Percentiles rank a stretch among this genome's conserved stretches.
Evolutionary conservation across 768 basidiomycete genomes (phyloP).

Genomic region (Cubamyces sp.): DNA sequence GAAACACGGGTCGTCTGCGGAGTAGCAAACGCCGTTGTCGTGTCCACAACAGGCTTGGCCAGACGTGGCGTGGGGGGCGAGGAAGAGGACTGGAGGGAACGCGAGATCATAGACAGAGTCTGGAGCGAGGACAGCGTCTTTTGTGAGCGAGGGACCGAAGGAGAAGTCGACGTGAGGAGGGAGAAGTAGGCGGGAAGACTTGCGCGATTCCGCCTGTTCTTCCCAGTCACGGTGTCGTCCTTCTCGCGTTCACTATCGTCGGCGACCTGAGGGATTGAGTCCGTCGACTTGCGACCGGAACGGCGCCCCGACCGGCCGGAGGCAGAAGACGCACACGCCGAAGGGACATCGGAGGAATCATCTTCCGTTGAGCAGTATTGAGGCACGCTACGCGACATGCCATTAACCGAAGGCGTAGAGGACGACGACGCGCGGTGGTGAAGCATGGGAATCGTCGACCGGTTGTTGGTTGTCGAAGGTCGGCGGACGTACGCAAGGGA

Average conservation of each 20-base stretch:
- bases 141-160: constrained; percentile 23
- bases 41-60: constrained; percentile 29
- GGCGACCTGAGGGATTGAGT: constrained; percentile 7
- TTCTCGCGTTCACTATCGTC: constrained; percentile 38
- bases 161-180: constrained; percentile 50
- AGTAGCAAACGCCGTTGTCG: constrained; percentile 27
- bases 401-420: constrained; percentile 38
- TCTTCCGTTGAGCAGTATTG: constrained; percentile 35
- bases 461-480: constrained; percentile 73
- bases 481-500: constrained; percentile 68
- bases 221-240: constrained; percentile 39
- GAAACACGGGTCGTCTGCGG: constrained; percentile 20
- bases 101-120: constrained; percentile 30
- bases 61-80: constrained; percentile 34
- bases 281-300: constrained; percentile 26
- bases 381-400: constrained; percentile 29
- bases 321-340: constrained; percentile 23
- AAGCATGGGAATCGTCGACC: constrained; percentile 59
- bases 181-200: constrained; percentile 80
- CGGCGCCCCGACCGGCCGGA: constrained; percentile 36
- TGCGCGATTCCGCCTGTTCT: constrained; percentile 60
- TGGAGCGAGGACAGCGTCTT: constrained; percentile 26
- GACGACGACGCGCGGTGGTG: constrained; percentile 57
- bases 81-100: constrained; percentile 29
- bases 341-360: constrained; percentile 48